Conservation (phyloP, 345 rosid species). For the Linum lewisii region DNA sequence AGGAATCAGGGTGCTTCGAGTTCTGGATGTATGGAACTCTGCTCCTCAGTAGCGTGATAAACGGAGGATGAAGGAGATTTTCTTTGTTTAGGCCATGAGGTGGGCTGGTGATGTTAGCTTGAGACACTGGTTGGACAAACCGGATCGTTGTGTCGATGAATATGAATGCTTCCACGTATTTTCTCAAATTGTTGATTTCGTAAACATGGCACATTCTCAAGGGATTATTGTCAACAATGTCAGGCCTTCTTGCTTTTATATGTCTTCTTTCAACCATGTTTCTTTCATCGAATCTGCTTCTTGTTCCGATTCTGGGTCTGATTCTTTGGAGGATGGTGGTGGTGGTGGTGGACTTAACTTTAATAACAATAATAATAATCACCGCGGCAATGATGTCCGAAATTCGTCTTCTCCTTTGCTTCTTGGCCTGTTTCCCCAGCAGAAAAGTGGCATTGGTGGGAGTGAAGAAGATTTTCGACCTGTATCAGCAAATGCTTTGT, state of each 20-base stretch:
- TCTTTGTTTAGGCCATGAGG: conserved; percentile 37
- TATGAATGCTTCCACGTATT: conserved; percentile 86
- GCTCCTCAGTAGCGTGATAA: conserved; percentile 28
- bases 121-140: conserved; percentile 93
- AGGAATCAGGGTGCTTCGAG: conserved; percentile 45
- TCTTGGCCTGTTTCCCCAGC: conserved; percentile 27
- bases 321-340: conserved; percentile 71
- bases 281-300: conserved; percentile 96
- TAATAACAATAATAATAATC: no score
- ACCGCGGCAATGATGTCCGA: conserved; percentile 36
- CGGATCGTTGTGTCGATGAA: conserved; percentile 57
- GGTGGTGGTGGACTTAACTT: no score
- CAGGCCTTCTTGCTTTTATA: conserved; percentile 86
- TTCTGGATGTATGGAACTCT: conserved; percentile 27
- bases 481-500: conserved; percentile 29
- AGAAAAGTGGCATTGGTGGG: conserved; percentile 21
- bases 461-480: conserved; percentile 37
- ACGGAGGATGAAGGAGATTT: conserved; percentile 51
- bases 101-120: conserved; percentile 88
- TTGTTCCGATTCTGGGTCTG: conserved; percentile 94
- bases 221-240: conserved; percentile 88
- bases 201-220: conserved; percentile 76
- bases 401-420: conserved; percentile 32
- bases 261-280: conserved; percentile 84
- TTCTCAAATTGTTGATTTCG: conserved; percentile 83